Conservation (phyloP, 768 basidiomycete genomes). For the Termitomyces heimii region DNA sequence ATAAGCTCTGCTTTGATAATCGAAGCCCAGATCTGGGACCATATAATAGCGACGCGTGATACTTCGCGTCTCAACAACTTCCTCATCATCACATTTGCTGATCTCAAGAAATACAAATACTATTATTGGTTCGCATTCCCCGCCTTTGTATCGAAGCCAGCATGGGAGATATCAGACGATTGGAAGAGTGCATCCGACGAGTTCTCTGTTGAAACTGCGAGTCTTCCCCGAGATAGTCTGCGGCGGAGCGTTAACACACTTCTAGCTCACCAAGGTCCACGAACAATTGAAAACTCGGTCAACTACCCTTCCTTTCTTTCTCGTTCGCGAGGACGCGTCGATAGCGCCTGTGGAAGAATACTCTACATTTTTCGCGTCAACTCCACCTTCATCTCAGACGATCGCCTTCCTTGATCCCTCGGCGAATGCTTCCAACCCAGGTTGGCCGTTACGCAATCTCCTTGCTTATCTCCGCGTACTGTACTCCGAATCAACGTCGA, state of each 20-base stretch:
- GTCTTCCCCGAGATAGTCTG: conserved; percentile 8
- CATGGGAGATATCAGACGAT: conserved; percentile 72
- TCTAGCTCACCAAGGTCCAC: conserved; percentile 50
- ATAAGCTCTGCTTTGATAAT: not conserved
- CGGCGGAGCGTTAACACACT: not conserved
- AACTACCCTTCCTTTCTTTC: conserved; percentile 51
- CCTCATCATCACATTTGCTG: conserved; percentile 89
- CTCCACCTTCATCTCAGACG: conserved; percentile 20
- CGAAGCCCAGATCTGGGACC: conserved; percentile 61
- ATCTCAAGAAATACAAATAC: conserved; percentile 97
- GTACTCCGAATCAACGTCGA: conserved; percentile 42
- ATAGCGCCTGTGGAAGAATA: conserved; percentile 55
- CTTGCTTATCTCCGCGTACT: conserved; percentile 71
- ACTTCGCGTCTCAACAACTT: conserved; percentile 65
- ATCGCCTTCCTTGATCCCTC: conserved; percentile 85
- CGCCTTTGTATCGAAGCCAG: conserved; percentile 82
- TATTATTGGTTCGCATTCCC: conserved; percentile 99
- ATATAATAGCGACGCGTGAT: conserved; percentile 45
- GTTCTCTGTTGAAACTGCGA: conserved; percentile 37
- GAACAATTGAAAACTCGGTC: conserved; percentile 34
- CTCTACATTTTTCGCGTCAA: conserved; percentile 47
- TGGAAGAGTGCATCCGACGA: conserved; percentile 47
- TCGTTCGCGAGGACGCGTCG: conserved; percentile 38
- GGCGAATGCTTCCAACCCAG: conserved; percentile 63
- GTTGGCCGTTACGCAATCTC: conserved; percentile 93